Evolutionary conservation across 495 filamentous ascomycete genomes (phyloP).

Genomic region (Thermochaetoides thermophila): DNA sequence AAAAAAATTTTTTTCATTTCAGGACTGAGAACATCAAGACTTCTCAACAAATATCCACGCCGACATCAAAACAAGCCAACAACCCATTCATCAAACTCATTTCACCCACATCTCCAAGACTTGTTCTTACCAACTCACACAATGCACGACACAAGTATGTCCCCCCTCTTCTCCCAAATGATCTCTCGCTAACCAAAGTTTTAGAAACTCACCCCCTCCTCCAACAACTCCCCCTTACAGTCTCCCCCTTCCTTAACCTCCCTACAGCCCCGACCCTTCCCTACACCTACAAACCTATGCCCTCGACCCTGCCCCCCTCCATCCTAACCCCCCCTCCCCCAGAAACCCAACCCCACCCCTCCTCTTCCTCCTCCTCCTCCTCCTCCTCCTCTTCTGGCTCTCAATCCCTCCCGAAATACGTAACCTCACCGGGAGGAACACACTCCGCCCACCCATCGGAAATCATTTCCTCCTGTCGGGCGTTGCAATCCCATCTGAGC

Average conservation of each 20-base stretch:
- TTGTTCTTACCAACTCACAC: conserved; percentile 6
- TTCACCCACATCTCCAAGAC: neutral
- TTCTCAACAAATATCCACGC: too few species aligned
- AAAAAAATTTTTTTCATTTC: too few species aligned
- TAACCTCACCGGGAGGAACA: conserved; percentile 56
- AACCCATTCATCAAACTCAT: neutral
- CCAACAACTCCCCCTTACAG: conserved; percentile 79
- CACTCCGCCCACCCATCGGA: conserved; percentile 69
- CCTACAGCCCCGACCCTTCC: conserved; percentile 83
- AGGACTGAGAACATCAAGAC: too few species aligned
- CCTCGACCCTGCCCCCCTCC: conserved; percentile 71
- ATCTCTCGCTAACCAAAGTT: too few species aligned
- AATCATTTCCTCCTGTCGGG: conserved; percentile 64
- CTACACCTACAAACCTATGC: conserved; percentile 84
- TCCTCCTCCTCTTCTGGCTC: conserved; percentile 26
- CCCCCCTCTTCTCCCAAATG: neutral
- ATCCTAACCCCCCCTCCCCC: conserved; percentile 33
- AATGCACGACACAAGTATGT: conserved; percentile 36
- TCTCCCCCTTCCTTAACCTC: conserved; percentile 87
- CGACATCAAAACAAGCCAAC: too few species aligned
- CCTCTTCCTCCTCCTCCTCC: conserved; percentile 10
- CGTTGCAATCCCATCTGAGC: conserved; percentile 59
- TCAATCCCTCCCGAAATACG: conserved; percentile 39
- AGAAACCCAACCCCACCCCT: conserved; percentile 24
- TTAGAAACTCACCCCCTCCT: conserved; percentile 74